Percentiles rank a stretch among this genome's conserved stretches.
Conservation (phyloP, 192 early-diverging fungal genomes). For the Phycomyces blakesleeanus region DNA sequence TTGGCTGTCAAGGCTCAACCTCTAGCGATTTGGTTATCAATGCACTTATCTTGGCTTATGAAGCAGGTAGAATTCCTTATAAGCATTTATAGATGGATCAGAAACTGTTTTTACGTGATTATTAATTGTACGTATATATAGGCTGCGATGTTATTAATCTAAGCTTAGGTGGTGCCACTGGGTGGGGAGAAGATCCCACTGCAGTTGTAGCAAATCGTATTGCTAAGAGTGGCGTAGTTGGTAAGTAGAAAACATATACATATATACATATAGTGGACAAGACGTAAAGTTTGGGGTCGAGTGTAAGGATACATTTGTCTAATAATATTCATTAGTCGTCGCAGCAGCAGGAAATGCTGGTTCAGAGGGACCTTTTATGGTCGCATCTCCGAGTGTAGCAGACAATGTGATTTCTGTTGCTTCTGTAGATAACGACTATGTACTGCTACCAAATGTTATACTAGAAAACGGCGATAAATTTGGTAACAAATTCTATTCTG, state of each 20-base stretch:
- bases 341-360: constrained; percentile 68
- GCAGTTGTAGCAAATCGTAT: constrained; percentile 55
- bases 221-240: constrained; percentile 34
- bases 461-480: constrained; percentile 1
- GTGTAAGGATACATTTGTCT: not conserved
- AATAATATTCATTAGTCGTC: constrained; percentile 35
- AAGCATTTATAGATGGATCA: no score
- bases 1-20: constrained; percentile 69
- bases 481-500: constrained; percentile 32
- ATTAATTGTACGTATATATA: not conserved
- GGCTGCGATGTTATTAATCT: constrained; percentile 82
- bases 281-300: no score
- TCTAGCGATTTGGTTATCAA: constrained; percentile 72
- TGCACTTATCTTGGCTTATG: constrained; percentile 67
- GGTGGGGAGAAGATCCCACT: constrained; percentile 58
- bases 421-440: constrained; percentile 43
- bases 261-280: no score
- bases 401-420: constrained; percentile 55
- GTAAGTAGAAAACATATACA: constrained; percentile 15
- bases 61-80: constrained; percentile 39
- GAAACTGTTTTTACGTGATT: not conserved
- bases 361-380: constrained; percentile 55
- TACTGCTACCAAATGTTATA: constrained; percentile 11
- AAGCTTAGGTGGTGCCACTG: constrained; percentile 68
- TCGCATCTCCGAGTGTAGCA: constrained; percentile 57